Base-by-base conservation (phyloP, 768 basidiomycete species). In the Pholiota molesta region DNA sequence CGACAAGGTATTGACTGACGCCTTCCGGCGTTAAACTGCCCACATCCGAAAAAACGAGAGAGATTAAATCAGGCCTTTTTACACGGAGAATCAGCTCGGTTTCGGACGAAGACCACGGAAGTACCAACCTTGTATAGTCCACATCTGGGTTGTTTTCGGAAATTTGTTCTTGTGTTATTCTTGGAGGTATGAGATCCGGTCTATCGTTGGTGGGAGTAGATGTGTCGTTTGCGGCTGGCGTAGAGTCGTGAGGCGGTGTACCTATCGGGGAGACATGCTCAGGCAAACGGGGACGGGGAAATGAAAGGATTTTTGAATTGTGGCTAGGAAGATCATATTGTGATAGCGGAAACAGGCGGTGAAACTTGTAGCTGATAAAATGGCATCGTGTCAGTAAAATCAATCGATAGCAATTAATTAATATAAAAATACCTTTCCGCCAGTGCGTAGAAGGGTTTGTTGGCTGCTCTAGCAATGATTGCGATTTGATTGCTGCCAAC, bases 401-500 rank as follows among this genome's bases (percentile, higher is more conserved):
- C 56, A 44, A 71, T 71, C 64, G 65, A 72, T 72, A 69, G 65
- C 55, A 65, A 63, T 47, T 57, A 42, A 40, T 45, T 37, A 55
- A 62, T 49, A 66, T 66, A 66, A 65, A 71, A 66, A 69, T 62
- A 90, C 91, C 93, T 95, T 78, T 96, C 95, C 29, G 95, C 94
- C 37, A 95, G 82, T 55, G 94, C 96, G 77, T 98, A 99, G 74
- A 99, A 95, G 4, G 97, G 97, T 74, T 97, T 97, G 70, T 94
- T 92, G 60, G 91, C 86, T 40, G 94, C 91, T 74, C 94, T 94
- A 57, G 97, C 97, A 59, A 98, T 93, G 71, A 97, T 91, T 3
- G 97, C 97, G 68, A 98, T 95, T 77, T 97, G 95, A 75, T 94
- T 95, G 69, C 95, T 95, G 44, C 97, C 97, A 39, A 99, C 91